Evolutionary conservation across 495 filamentous ascomycete species (phyloP).

Genomic region (Xeromyces bisporus): DNA sequence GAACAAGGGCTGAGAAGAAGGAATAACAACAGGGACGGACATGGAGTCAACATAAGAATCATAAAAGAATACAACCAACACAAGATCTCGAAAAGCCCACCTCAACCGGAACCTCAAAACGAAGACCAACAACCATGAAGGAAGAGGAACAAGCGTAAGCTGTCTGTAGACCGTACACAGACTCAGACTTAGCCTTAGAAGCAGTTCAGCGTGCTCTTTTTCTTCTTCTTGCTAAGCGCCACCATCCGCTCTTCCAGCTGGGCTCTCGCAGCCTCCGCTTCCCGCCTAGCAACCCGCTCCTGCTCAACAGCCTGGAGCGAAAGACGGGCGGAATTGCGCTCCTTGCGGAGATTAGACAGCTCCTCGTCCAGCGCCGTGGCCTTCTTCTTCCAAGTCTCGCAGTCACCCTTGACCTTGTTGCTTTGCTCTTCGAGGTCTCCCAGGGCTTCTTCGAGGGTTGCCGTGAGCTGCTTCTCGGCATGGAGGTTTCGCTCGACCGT

Average conservation of each 20-base stretch:
- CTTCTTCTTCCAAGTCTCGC: constrained; percentile 80
- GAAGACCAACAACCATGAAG: too few relatives aligned
- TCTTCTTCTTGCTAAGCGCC: constrained; percentile 77
- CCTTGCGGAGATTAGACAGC: constrained; percentile 51
- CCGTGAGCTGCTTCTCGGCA: constrained; percentile 90
- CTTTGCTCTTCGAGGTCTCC: constrained; percentile 79
- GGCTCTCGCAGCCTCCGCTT: constrained; percentile 73
- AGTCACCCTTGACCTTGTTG: constrained; percentile 70
- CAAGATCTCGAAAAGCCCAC: too few relatives aligned
- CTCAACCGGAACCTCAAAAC: too few relatives aligned
- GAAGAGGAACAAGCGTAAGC: too few relatives aligned
- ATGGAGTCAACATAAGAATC: too few relatives aligned
- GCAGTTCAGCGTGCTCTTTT: constrained; percentile 92
- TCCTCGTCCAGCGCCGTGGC: constrained; percentile 63
- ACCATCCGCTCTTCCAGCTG: constrained; percentile 91
- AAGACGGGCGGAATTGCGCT: constrained; percentile 53
- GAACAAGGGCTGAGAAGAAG: too few relatives aligned
- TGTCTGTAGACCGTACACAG: constrained; percentile 1
- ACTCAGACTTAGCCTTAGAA: constrained; percentile 37
- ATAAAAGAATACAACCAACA: too few relatives aligned
- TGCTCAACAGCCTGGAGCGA: constrained; percentile 89
- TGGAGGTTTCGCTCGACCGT: constrained; percentile 94
- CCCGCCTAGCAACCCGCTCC: constrained; percentile 67
- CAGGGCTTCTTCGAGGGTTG: constrained; percentile 85
- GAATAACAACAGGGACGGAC: too few relatives aligned